Evolutionary conservation across 1,284 basidiomycete species (phyloP).

Genomic region (Coniferiporia weirii): DNA sequence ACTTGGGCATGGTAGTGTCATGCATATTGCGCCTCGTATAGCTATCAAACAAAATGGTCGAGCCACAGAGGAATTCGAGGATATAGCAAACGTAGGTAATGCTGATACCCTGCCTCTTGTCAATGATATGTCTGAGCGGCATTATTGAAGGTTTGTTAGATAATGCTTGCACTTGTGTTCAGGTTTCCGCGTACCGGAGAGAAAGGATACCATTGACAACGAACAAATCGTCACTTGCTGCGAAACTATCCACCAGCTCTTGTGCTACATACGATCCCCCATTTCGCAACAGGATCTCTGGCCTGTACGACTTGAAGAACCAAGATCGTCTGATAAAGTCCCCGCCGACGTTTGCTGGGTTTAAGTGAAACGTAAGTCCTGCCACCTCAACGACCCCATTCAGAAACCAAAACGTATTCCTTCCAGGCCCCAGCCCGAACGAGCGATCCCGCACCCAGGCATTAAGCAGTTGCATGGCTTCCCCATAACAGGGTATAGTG

Average conservation of each 20-base stretch:
- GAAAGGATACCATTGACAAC: not conserved
- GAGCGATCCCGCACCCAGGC: slow-evolving; percentile 2
- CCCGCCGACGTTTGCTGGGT: not conserved
- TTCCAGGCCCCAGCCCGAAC: slow-evolving; percentile 1
- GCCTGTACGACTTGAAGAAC: not conserved
- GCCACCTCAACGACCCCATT: slow-evolving; percentile 1
- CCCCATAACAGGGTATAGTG: not conserved
- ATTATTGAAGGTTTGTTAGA: not conserved
- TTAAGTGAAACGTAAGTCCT: not conserved
- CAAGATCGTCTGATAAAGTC: not conserved
- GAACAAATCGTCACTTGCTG: not conserved
- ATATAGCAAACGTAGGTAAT: not conserved
- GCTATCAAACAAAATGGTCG: slow-evolving; percentile 1
- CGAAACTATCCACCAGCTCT: not conserved
- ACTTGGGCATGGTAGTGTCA: slow-evolving; percentile 15
- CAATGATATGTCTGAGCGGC: not conserved
- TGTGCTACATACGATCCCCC: not conserved
- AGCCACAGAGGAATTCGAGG: slow-evolving; percentile 11
- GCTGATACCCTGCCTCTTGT: not conserved
- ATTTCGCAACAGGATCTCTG: not conserved
- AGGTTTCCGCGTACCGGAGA: not conserved
- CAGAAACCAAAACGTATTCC: not conserved
- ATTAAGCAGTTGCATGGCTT: not conserved
- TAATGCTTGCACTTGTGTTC: not conserved
- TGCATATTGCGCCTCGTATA: not conserved